A percentile compares a stretch with the other conserved stretches of the same genome.
These are phyloP conservation scores for Leccinum pseudoinsigne DNA, from an alignment of 1,284 basidiomycete genomes.

Conservation along the genomic window DNA sequence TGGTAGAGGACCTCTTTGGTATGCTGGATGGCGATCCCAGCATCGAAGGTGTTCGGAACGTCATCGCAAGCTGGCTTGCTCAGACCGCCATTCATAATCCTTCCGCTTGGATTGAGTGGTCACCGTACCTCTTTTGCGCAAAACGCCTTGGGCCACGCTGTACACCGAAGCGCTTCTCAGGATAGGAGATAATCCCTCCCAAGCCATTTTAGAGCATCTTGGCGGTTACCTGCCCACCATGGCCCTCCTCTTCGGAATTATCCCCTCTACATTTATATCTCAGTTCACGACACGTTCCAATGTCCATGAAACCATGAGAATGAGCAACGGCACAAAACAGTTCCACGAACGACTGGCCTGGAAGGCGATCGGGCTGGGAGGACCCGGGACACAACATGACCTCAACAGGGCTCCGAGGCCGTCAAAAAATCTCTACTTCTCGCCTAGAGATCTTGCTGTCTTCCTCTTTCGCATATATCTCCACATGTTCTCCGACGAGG, in stretches of 20 bases:
- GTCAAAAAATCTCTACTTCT: conserved; percentile 24
- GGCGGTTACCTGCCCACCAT: conserved; percentile 41
- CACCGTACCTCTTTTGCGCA: conserved; percentile 39
- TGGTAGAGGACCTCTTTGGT: conserved; percentile 94
- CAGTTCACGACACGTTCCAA: conserved; percentile 44
- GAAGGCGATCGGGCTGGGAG: conserved; percentile 34
- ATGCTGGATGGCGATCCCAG: conserved; percentile 94
- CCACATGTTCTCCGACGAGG: conserved; percentile 41
- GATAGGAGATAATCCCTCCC: conserved; percentile 28
- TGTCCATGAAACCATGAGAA: conserved; percentile 37
- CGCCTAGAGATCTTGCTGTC: conserved; percentile 34
- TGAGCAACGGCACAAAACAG: conserved; percentile 24
- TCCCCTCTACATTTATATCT: conserved; percentile 41
- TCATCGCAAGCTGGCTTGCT: conserved; percentile 94
- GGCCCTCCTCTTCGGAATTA: conserved; percentile 42
- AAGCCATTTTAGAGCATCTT: conserved; percentile 36
- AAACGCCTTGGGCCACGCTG: conserved; percentile 32
- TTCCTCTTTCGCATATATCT: conserved; percentile 48
- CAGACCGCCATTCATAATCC: conserved; percentile 94
- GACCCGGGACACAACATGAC: not conserved
- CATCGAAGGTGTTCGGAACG: conserved; percentile 92
- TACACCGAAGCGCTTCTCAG: conserved; percentile 45
- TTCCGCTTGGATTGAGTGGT: conserved; percentile 88
- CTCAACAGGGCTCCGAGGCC: not conserved
- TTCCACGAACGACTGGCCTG: conserved; percentile 46